Evolutionary conservation across 2,329 filamentous ascomycete species (phyloP), one percentile per base, ranked within the genome.

Genomic region (Phaeophleospora eucalypticola): DNA sequence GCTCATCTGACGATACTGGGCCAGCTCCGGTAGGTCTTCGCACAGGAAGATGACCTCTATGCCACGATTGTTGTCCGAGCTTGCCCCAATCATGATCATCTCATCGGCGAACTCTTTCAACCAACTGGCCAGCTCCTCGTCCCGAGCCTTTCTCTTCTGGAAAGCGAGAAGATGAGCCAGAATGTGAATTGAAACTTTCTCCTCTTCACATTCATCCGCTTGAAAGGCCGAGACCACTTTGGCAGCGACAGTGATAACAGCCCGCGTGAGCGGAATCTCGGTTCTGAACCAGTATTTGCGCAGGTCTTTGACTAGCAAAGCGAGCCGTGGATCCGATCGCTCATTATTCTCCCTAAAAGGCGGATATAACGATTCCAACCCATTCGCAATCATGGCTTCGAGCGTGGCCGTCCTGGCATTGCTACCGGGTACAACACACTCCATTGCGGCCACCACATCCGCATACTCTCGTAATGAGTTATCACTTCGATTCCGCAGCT

Each of bases 291-390:
- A 40, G 15, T 43, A 49, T 4, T 33, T 36, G 18, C 46, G 42
- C n/a, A 36, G 9, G 17, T 37, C 19, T 35, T 42, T 29, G 4
- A 41, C 42, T 2, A 39, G 20, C 24, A 46, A 36, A 12, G 24
- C 40, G 16, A 49, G 36, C 21, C 43, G 15, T 33, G 15, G 39
- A 24, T 39, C 36, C 12, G 18, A 19, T 14, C 20, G 32, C 29
- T 34, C n/a, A n/a, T 43, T 17, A 9, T 14, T 21, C 8, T 27
- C 21, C 15, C 9, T 17, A 12, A 48, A 20, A 10, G 33, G 33
- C 8, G 51, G 51, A 36, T 50, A 53, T n/a, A 50, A 24, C 16
- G 33, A n/a, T 21, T 53, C 45, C 2, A 53, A 37, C 10, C 51
- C 51, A 14, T 32, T 21, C 3, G 2, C 7, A 19, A 41, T 29